These are phyloP conservation scores for Linnemannia schmuckeri DNA, from an alignment of 192 early-diverging fungal species.

Conservation along the genomic window DNA sequence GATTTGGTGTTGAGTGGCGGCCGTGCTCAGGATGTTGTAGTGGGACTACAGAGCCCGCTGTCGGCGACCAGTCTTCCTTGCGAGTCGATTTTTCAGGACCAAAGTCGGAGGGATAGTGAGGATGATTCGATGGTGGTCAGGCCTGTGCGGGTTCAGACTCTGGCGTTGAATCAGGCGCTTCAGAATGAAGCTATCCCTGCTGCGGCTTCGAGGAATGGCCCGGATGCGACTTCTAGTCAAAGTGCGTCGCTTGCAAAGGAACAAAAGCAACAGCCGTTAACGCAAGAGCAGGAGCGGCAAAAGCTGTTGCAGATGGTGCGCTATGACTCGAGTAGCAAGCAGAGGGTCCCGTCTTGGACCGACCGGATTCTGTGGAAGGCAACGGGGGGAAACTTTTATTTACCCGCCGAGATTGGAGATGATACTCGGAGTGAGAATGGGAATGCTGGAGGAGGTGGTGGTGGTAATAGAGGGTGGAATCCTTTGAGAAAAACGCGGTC, in stretches of 20 bases:
- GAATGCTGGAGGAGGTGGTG: neutral
- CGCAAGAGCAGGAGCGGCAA: neutral
- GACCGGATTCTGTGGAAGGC: constrained; percentile 63
- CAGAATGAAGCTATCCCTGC: neutral
- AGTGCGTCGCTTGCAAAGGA: neutral
- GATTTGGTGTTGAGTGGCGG: neutral
- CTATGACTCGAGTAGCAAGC: constrained; percentile 62
- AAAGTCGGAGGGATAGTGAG: neutral
- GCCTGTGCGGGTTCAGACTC: neutral
- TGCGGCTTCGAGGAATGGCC: neutral
- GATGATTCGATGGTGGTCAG: neutral
- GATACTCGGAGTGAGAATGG: constrained; percentile 26
- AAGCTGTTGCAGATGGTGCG: neutral
- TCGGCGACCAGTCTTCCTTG: neutral
- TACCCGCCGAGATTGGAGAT: constrained; percentile 45
- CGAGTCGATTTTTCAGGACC: neutral
- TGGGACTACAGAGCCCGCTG: neutral
- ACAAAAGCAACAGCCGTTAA: neutral
- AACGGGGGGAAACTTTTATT: constrained; percentile 42
- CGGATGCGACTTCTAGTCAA: neutral
- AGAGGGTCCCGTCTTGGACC: constrained; percentile 65
- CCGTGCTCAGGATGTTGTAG: neutral
- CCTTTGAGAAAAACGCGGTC: constrained; percentile 28
- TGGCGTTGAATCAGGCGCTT: neutral
- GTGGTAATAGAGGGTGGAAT: constrained; percentile 28